Percentiles rank a stretch among this genome's conserved stretches.
Evolutionary conservation across 208 protist species (phyloP).

Genomic region (Crithidia expoeki): DNA sequence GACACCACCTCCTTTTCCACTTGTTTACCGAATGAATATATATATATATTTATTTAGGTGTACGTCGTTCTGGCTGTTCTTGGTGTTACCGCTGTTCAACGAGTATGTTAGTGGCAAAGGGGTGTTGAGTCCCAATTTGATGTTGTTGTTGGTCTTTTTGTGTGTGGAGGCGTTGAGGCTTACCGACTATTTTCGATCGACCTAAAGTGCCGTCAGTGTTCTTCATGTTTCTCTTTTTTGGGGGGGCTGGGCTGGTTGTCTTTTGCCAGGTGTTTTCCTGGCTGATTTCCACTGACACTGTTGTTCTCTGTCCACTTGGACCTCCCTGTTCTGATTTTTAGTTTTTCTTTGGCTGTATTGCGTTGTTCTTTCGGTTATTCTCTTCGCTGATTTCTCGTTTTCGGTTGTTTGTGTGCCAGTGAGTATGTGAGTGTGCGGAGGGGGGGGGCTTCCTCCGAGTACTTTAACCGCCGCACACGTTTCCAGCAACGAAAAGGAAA

Average conservation of each 20-base stretch:
- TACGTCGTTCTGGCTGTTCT: no score
- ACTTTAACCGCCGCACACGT: no score
- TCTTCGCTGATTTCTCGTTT: constrained; percentile 3
- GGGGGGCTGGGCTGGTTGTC: no score
- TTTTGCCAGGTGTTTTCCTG: neutral
- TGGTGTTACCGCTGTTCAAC: no score
- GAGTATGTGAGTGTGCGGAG: constrained; percentile 15
- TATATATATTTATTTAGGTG: no score
- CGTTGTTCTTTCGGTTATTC: neutral
- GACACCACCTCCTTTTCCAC: no score
- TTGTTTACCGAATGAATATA: no score
- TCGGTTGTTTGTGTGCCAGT: constrained; percentile 6
- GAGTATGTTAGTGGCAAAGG: no score
- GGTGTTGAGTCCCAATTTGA: neutral
- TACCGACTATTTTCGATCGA: no score
- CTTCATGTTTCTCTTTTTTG: neutral
- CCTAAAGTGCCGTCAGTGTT: neutral
- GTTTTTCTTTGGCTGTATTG: constrained; percentile 3
- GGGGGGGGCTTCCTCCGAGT: neutral
- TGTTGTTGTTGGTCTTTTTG: neutral
- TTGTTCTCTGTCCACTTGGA: neutral
- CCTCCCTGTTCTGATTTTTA: constrained; percentile 3
- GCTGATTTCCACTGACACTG: neutral
- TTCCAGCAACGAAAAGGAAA: no score
- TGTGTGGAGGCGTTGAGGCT: no score